Evolutionary conservation across 2,329 filamentous ascomycete species (phyloP).

Genomic region (Verticillium longisporum): DNA sequence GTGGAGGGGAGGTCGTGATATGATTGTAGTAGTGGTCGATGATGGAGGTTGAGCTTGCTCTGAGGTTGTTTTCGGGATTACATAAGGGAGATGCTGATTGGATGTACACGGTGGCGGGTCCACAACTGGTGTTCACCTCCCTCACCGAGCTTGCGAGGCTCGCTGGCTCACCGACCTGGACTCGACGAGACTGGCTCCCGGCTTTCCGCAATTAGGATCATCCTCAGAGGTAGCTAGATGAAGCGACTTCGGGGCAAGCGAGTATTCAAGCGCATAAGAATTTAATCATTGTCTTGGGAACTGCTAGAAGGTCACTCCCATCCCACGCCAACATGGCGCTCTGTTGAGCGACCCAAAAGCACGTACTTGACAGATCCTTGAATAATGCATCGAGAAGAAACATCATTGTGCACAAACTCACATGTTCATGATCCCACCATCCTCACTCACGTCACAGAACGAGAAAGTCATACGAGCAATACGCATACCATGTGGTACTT

Average conservation of each 20-base stretch:
- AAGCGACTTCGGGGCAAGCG: no score
- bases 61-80: conserved; percentile 6
- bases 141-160: neutral
- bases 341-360: no score
- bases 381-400: no score
- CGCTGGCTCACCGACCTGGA: neutral
- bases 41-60: conserved; percentile 7
- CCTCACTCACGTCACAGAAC: neutral
- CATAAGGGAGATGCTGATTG: neutral
- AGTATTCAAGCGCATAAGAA: no score
- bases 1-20: conserved; percentile 2
- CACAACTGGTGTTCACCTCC: neutral
- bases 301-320: no score
- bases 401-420: no score
- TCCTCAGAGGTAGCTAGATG: no score
- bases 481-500: neutral
- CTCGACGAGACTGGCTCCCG: no score
- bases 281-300: no score
- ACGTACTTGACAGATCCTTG: no score
- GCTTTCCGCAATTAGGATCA: no score
- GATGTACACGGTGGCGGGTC: neutral
- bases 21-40: conserved; percentile 2
- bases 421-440: neutral
- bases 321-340: no score
- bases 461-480: neutral